These are phyloP conservation scores for Graphilbum fragrans DNA, from an alignment of 2,329 filamentous ascomycete species.

Conservation along the genomic window DNA sequence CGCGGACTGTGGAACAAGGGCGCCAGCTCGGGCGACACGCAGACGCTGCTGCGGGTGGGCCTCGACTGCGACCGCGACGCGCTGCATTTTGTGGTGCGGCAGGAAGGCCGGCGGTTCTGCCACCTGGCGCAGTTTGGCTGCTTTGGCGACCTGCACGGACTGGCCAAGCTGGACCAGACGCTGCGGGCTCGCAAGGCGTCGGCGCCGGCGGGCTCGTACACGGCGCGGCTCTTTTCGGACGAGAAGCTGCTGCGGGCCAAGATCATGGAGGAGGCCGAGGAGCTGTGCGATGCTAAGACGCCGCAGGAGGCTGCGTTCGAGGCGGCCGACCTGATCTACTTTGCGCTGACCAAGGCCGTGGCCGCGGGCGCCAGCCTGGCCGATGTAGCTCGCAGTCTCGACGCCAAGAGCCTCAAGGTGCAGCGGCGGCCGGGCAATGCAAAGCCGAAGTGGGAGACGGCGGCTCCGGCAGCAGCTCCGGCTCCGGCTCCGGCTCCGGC, in stretches of 20 bases:
- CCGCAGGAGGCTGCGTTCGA: slow-evolving; percentile 70
- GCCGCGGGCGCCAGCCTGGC: slow-evolving; percentile 73
- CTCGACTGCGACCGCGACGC: slow-evolving; percentile 93
- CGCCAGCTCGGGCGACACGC: slow-evolving; percentile 83
- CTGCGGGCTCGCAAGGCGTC: slow-evolving; percentile 69
- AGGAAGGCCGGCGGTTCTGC: slow-evolving; percentile 84
- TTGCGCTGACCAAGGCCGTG: slow-evolving; percentile 82
- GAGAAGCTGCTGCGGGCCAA: slow-evolving; percentile 82
- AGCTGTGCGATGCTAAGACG: slow-evolving; percentile 73
- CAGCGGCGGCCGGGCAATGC: slow-evolving; percentile 88
- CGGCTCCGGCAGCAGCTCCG: slow-evolving; percentile 44
- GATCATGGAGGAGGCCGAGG: slow-evolving; percentile 96
- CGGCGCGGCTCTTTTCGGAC: slow-evolving; percentile 83
- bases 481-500: slow-evolving; percentile 21
- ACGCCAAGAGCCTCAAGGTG: slow-evolving; percentile 90
- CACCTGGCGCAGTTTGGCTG: slow-evolving; percentile 86
- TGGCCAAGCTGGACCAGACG: slow-evolving; percentile 79
- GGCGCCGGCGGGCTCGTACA: slow-evolving; percentile 85
- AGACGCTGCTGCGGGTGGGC: slow-evolving; percentile 73
- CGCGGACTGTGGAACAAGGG: slow-evolving; percentile 95
- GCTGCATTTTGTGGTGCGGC: slow-evolving; percentile 76
- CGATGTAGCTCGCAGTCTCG: slow-evolving; percentile 84
- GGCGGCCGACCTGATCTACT: slow-evolving; percentile 91
- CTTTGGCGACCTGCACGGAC: slow-evolving; percentile 73
- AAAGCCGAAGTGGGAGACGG: slow-evolving; percentile 74